Evolutionary conservation across 139 green algal genomes (phyloP).

Genomic region (Coelastrella sp.): DNA sequence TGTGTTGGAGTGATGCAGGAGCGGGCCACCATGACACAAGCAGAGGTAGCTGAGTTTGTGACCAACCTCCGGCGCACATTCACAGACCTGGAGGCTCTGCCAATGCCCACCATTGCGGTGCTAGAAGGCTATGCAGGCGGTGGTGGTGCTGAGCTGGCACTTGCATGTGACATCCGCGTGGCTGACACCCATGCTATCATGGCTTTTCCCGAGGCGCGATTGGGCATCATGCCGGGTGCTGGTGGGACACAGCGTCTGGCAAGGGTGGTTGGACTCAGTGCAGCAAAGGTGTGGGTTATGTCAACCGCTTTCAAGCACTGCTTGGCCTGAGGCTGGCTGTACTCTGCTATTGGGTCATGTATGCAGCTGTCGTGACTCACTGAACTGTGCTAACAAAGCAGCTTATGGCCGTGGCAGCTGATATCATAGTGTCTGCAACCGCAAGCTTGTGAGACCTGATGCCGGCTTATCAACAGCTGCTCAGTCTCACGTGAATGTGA

Average conservation of each 20-base stretch:
- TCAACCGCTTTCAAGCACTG: background rate
- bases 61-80: conserved; percentile 73
- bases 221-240: conserved; percentile 91
- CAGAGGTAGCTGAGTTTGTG: conserved; percentile 82
- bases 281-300: conserved; percentile 68
- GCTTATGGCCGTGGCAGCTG: no score
- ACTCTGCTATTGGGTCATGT: no score
- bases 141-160: conserved; percentile 87
- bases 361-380: no score
- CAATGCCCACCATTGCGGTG: conserved; percentile 79
- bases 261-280: conserved; percentile 73
- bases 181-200: conserved; percentile 28
- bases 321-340: no score
- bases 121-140: conserved; percentile 83
- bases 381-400: no score
- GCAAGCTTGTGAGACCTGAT: no score
- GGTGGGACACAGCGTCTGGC: conserved; percentile 89
- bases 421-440: no score
- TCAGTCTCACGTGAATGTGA: background rate
- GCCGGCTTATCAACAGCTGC: no score
- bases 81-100: conserved; percentile 71
- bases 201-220: conserved; percentile 54
- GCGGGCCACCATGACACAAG: conserved; percentile 78
- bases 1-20: conserved; percentile 60
- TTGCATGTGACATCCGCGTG: conserved; percentile 86